phyloP scores from a whole-genome alignment of 345 rosid species.

The Eucalyptus pumila region DNA sequence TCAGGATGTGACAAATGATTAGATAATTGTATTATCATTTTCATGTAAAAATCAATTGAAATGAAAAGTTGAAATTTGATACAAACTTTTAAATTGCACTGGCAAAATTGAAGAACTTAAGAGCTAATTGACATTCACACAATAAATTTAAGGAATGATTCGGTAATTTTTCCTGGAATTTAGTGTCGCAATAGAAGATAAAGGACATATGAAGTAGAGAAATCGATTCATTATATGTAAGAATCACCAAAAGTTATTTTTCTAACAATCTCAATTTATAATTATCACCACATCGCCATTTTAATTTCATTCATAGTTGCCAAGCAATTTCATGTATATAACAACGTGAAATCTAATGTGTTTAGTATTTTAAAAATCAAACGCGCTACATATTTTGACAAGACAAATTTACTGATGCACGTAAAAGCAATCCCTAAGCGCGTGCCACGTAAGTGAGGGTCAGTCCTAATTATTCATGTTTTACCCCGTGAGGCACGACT shows the following conservation, averaged over 20 bases:
- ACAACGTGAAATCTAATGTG: not conserved
- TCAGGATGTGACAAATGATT: not conserved
- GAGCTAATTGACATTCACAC: no score
- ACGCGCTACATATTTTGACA: not conserved
- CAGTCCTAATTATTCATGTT: not conserved
- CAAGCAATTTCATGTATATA: not conserved
- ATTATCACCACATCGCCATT: not conserved
- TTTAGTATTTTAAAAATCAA: not conserved
- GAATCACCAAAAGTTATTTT: fast-evolving
- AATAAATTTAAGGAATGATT: no score
- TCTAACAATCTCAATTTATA: not conserved
- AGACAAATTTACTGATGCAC: not conserved
- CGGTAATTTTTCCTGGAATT: fast-evolving
- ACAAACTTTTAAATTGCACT: fast-evolving
- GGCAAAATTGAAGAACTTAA: not conserved
- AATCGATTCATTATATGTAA: not conserved
- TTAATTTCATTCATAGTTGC: not conserved
- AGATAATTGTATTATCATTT: not conserved
- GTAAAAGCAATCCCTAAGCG: not conserved
- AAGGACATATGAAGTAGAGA: not conserved
- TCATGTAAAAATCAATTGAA: not conserved
- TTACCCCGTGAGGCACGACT: not conserved
- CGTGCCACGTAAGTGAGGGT: not conserved
- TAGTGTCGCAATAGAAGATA: not conserved
- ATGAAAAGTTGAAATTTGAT: not conserved